phyloP scores from a whole-genome alignment of 306 rosid genomes.

The Erythrophleum fordii region DNA sequence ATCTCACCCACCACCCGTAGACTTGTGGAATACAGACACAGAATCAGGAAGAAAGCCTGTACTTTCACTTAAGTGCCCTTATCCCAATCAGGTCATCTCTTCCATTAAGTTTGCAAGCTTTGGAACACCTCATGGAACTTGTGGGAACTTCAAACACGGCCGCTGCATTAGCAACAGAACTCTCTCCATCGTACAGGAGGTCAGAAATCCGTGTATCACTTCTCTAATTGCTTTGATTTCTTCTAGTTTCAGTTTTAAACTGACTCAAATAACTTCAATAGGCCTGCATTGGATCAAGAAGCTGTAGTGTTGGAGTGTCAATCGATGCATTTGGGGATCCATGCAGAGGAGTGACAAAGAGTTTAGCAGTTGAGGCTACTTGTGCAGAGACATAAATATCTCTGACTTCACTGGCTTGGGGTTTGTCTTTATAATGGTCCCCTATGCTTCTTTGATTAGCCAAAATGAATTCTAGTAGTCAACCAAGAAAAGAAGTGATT shows the following conservation, averaged over 20 bases:
- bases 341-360: slow-evolving; percentile 68
- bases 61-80: slow-evolving; percentile 75
- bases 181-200: slow-evolving; percentile 76
- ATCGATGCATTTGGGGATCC: slow-evolving; percentile 68
- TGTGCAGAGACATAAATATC: slow-evolving; percentile 42
- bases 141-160: slow-evolving; percentile 79
- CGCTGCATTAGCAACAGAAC: slow-evolving; percentile 68
- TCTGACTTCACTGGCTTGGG: no score
- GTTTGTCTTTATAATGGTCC: no score
- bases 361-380: slow-evolving; percentile 90
- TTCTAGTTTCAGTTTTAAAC: slow-evolving; percentile 21
- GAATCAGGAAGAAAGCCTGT: slow-evolving; percentile 52
- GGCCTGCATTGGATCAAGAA: slow-evolving; percentile 87
- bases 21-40: slow-evolving; percentile 64
- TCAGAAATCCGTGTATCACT: neutral
- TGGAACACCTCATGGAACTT: slow-evolving; percentile 79
- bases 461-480: no score
- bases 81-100: slow-evolving; percentile 74
- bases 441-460: no score
- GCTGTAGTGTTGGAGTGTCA: slow-evolving; percentile 73
- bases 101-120: slow-evolving; percentile 87
- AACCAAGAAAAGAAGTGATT: no score
- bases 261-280: slow-evolving; percentile 40
- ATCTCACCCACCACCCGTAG: slow-evolving; percentile 81
- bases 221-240: neutral